Conservation (phyloP, 2,329 filamentous ascomycete species). For the Neofusicoccum laricinum region DNA sequence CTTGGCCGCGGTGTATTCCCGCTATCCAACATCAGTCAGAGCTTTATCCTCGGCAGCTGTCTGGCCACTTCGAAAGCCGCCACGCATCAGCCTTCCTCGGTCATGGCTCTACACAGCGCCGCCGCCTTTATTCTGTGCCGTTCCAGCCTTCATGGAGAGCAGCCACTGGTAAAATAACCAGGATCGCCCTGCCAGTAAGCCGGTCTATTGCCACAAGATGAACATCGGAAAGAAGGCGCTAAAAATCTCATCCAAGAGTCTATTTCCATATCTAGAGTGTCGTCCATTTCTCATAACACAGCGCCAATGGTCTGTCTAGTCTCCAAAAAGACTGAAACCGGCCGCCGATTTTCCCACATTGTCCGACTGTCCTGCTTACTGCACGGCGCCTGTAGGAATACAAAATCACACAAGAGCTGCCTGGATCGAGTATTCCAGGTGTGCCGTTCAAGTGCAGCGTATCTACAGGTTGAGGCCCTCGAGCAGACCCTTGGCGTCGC, state of each 20-base stretch:
- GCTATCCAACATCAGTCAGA: no score
- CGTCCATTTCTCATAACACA: background rate
- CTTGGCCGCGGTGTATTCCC: no score
- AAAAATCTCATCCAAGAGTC: background rate
- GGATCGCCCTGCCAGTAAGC: no score
- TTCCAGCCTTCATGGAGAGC: no score
- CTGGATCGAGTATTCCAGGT: background rate
- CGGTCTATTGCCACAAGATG: no score
- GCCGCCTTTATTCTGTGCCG: no score
- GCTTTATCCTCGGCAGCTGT: no score
- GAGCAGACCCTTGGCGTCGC: constrained; percentile 47
- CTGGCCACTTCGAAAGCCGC: no score
- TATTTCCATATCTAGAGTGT: constrained; percentile 6
- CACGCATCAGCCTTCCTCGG: no score
- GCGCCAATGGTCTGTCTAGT: background rate
- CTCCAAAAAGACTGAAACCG: background rate
- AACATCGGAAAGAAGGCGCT: background rate
- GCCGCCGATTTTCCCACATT: background rate
- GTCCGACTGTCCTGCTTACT: background rate
- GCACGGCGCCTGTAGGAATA: background rate
- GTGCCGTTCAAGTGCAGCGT: background rate
- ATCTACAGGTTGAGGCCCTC: constrained; percentile 16
- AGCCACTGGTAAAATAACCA: no score
- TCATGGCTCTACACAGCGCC: no score
- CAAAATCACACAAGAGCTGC: background rate